Evolutionary conservation across 768 basidiomycete species (phyloP).

Genomic region (Leccinum subgranulosum): DNA sequence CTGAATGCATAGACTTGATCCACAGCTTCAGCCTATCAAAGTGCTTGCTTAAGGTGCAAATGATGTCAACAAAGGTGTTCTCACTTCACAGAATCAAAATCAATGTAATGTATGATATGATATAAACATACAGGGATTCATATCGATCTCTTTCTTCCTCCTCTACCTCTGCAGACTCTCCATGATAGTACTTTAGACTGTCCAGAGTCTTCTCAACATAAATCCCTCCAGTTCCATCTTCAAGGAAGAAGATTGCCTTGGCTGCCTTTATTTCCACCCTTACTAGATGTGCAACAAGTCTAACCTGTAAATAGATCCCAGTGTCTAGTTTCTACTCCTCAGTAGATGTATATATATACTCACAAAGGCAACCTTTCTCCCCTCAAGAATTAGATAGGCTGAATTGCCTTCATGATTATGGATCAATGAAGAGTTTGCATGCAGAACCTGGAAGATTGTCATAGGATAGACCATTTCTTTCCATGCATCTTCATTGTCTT

Average conservation of each 20-base stretch:
- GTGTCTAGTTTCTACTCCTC: constrained; percentile 21
- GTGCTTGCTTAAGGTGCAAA: neutral
- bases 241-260: constrained; percentile 21
- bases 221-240: constrained; percentile 39
- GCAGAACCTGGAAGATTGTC: constrained; percentile 51
- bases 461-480: constrained; percentile 39
- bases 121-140: constrained; percentile 13
- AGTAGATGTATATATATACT: constrained; percentile 1
- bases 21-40: neutral
- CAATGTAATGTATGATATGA: neutral
- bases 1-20: constrained; percentile 14
- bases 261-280: constrained; percentile 14
- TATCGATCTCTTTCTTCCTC: constrained; percentile 8
- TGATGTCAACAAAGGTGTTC: constrained; percentile 18
- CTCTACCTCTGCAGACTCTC: constrained; percentile 1
- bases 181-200: neutral
- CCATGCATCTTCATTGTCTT: constrained; percentile 1
- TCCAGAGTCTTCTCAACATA: constrained; percentile 1
- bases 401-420: constrained; percentile 32
- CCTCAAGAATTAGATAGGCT: constrained; percentile 44
- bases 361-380: constrained; percentile 29
- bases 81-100: constrained; percentile 11
- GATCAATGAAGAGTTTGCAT: constrained; percentile 35
- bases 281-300: constrained; percentile 46
- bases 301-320: constrained; percentile 31